Base-by-base conservation (phyloP, 139 green algal species). In the Tetradesmus obliquus region DNA sequence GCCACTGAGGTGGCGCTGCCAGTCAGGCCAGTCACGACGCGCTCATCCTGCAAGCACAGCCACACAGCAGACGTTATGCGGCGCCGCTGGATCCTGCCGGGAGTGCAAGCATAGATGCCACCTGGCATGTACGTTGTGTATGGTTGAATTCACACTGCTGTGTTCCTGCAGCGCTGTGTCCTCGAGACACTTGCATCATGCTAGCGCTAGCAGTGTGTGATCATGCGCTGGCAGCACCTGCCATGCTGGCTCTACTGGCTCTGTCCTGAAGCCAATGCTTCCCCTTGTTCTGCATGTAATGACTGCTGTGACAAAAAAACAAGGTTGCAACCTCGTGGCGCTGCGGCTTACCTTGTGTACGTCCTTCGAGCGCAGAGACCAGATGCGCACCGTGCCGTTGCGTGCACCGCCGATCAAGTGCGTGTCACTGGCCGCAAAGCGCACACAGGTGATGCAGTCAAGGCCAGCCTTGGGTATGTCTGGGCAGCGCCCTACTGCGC, bases 1-100 rank as follows among this genome's bases (percentile, higher is more conserved):
- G 83, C 83, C 24, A 88, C 58, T 74, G 83, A 76, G 9, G 83
- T 88, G 83, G 51, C 57, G 22, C 57, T 76, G 57, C 83, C 83
- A n/a, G 20, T 69, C 53, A 87, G 82, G 15, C 54, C 55, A 87
- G 19, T 32, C 24, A 62, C 10, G 51, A 76, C n/a, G 66, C 66
- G 66, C 66, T 76, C 66, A 17, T 76, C 66, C 66, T 76, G 66
- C 66, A 76, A 76, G 66, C 66, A 76, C 3, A 24, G 66, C 15
- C 66, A 24, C 17, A 24, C 66, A 76, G 66, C 66, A 76, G n/a
- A 17, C n/a, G 6, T 13, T 71, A 13, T 4, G 2, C 60, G 8
- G 60, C 8, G 9, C 60, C 7, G 32, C 32, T 45, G 32, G 32
- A 45, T 45, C 32, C 32, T 45, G 32, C 32, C 0, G 32, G 32